phyloP scores from a whole-genome alignment of 306 rosid species.

The Dicorynia guianensis region DNA sequence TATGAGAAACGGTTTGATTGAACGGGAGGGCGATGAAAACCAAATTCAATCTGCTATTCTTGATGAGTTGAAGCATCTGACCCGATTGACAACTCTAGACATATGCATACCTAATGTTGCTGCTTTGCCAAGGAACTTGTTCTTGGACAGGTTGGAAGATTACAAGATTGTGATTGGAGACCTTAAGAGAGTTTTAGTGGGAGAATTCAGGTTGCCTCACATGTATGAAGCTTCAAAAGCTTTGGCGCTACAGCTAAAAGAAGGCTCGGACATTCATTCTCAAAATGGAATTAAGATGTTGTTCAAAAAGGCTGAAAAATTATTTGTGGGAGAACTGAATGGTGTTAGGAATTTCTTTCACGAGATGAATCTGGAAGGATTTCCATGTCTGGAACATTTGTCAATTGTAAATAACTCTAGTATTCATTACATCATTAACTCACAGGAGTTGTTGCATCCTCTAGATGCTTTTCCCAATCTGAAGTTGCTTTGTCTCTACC shows the following conservation, averaged over 20 bases:
- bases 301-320: not conserved
- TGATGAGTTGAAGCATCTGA: slow-evolving; percentile 31
- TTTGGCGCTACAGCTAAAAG: not conserved
- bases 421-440: slow-evolving; percentile 20
- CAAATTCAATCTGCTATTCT: slow-evolving; percentile 21
- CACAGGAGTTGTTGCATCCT: not conserved
- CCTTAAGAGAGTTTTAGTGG: not conserved
- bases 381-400: slow-evolving; percentile 34
- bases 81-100: slow-evolving; percentile 12
- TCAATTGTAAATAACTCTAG: slow-evolving; percentile 18
- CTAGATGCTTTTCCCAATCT: slow-evolving; percentile 34
- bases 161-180: not conserved
- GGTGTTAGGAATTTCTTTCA: not conserved
- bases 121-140: not conserved
- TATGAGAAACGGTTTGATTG: no score
- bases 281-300: not conserved
- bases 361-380: slow-evolving; percentile 2
- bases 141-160: no score
- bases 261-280: not conserved
- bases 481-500: slow-evolving; percentile 37
- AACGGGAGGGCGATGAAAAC: no score
- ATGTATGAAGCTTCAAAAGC: not conserved
- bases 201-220: not conserved
- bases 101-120: not conserved
- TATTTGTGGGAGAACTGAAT: no score